These are phyloP conservation scores for Russula sp. DNA, from an alignment of 768 basidiomycete species.

Conservation along the genomic window DNA sequence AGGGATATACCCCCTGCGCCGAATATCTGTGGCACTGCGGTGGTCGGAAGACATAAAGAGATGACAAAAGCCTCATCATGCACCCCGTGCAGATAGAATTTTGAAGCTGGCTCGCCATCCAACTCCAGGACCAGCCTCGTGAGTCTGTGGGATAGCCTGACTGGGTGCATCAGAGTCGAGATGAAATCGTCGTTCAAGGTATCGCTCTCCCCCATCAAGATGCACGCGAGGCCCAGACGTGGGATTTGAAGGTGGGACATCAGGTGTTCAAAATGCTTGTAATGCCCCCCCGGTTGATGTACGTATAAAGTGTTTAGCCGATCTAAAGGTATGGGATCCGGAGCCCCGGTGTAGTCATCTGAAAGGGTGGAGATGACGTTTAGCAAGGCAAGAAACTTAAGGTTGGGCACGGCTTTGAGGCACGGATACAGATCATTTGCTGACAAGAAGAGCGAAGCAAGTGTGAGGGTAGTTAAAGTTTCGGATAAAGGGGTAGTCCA, in stretches of 20 bases:
- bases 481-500: slow-evolving; percentile 1
- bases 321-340: slow-evolving; percentile 7
- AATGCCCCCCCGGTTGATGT: slow-evolving; percentile 7
- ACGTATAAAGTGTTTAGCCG: slow-evolving; percentile 4
- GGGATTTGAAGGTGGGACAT: slow-evolving; percentile 9
- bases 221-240: slow-evolving; percentile 3
- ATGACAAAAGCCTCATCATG: slow-evolving; percentile 5
- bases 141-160: not conserved
- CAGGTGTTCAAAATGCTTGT: slow-evolving; percentile 12
- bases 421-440: slow-evolving; percentile 12
- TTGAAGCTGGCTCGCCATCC: slow-evolving; percentile 12
- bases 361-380: slow-evolving; percentile 7
- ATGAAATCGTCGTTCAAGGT: slow-evolving; percentile 9
- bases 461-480: slow-evolving; percentile 6
- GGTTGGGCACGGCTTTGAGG: slow-evolving; percentile 10
- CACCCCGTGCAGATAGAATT: slow-evolving; percentile 12
- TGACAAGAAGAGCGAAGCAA: slow-evolving; percentile 7
- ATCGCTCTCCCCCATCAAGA: slow-evolving; percentile 14
- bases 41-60: slow-evolving; percentile 8
- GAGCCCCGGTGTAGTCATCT: slow-evolving; percentile 1
- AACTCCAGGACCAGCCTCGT: slow-evolving; percentile 6
- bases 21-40: slow-evolving; percentile 7
- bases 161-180: not conserved
- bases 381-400: slow-evolving; percentile 6
- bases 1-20: not conserved